Conservation (phyloP, 495 filamentous ascomycete genomes). For the Cercophora sp. region DNA sequence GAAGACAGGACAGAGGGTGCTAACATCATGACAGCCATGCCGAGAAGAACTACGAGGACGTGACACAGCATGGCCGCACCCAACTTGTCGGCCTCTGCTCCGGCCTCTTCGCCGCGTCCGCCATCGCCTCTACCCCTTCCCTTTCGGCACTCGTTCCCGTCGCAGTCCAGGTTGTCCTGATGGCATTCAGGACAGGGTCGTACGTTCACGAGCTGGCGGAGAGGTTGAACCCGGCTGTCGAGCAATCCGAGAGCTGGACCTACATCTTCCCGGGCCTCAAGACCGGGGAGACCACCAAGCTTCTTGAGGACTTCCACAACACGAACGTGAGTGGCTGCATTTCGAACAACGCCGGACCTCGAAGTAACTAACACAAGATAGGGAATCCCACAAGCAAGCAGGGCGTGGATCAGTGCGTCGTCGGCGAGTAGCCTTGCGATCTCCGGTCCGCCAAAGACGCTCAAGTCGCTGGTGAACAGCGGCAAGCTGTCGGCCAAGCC, state of each 20-base stretch:
- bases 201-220: constrained; percentile 52
- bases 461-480: constrained; percentile 55
- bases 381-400: constrained; percentile 56
- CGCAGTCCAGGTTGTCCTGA: constrained; percentile 64
- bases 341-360: background rate
- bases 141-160: constrained; percentile 64
- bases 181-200: constrained; percentile 68
- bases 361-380: constrained; percentile 23
- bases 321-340: constrained; percentile 37
- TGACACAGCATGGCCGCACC: constrained; percentile 39
- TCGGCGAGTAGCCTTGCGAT: constrained; percentile 67
- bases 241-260: constrained; percentile 54
- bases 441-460: constrained; percentile 68
- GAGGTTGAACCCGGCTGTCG: constrained; percentile 44
- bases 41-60: constrained; percentile 45
- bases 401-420: constrained; percentile 71
- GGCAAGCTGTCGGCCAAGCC: constrained; percentile 52
- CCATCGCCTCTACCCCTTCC: constrained; percentile 63
- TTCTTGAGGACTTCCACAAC: constrained; percentile 50
- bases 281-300: constrained; percentile 40
- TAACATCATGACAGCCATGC: constrained; percentile 34
- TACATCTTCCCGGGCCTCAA: constrained; percentile 46
- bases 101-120: constrained; percentile 66
- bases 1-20: background rate
- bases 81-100: constrained; percentile 65